Percentiles rank a stretch among this genome's conserved stretches.
Conservation (phyloP, 2,329 filamentous ascomycete genomes). For the Volutella citrinella region DNA sequence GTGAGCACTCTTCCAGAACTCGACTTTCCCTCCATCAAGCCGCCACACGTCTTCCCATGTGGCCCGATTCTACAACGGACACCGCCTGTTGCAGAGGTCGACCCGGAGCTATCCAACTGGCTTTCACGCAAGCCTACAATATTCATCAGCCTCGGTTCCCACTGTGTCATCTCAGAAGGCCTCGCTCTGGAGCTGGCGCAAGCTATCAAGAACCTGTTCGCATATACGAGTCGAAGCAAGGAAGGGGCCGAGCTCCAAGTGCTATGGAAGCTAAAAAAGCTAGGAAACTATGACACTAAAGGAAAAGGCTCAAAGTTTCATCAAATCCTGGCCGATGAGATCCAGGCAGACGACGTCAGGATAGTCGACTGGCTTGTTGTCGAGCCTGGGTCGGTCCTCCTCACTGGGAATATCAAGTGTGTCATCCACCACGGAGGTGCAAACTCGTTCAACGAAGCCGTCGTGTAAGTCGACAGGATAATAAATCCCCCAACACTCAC, state of each 20-base stretch:
- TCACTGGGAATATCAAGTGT: slow-evolving; percentile 35
- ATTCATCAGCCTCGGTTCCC: slow-evolving; percentile 47
- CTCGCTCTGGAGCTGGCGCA: slow-evolving; percentile 37
- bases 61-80: slow-evolving; percentile 43
- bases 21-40: slow-evolving; percentile 40
- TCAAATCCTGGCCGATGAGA: slow-evolving; percentile 20
- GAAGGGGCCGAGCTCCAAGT: slow-evolving; percentile 19
- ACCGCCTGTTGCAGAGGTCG: slow-evolving; percentile 29
- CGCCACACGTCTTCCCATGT: slow-evolving; percentile 39
- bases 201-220: slow-evolving; percentile 35
- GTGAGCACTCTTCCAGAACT: slow-evolving; percentile 27
- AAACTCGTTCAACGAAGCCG: slow-evolving; percentile 39
- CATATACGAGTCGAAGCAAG: slow-evolving; percentile 13
- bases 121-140: slow-evolving; percentile 40
- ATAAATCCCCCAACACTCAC: too few relatives aligned
- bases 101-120: slow-evolving; percentile 42
- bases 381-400: slow-evolving; percentile 35
- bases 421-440: slow-evolving; percentile 46
- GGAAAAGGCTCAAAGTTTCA: slow-evolving; percentile 11
- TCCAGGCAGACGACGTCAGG: slow-evolving; percentile 30
- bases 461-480: slow-evolving; percentile 35
- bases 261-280: slow-evolving; percentile 33
- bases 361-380: slow-evolving; percentile 39
- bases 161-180: slow-evolving; percentile 27
- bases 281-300: slow-evolving; percentile 8